phyloP scores from a whole-genome alignment of 306 rosid genomes.

The Cucumis cinereus region DNA sequence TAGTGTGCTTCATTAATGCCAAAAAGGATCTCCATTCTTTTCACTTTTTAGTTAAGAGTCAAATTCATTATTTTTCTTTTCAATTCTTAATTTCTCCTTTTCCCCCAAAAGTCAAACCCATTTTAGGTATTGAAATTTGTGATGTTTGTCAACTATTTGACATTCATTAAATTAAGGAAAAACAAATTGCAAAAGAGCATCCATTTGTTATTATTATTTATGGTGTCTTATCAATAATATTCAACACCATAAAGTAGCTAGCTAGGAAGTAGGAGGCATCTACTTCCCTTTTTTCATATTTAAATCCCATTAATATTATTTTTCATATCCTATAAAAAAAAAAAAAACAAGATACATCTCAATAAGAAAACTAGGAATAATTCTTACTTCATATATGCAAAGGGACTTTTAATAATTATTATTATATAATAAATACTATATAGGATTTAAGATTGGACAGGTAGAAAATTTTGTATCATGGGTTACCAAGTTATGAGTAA shows the following conservation, averaged over 20 bases:
- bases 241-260: not conserved
- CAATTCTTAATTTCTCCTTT: not conserved
- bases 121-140: not conserved
- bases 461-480: not conserved
- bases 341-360: not conserved
- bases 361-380: not conserved
- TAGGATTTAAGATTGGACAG: not conserved
- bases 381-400: not conserved
- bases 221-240: not conserved
- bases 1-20: not conserved
- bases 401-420: not conserved
- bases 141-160: not conserved
- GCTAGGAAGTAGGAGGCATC: not conserved
- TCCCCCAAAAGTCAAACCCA: not conserved
- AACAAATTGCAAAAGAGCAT: not conserved
- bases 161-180: not conserved
- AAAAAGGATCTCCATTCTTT: not conserved
- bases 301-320: not conserved
- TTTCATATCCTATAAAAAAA: not conserved
- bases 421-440: not conserved
- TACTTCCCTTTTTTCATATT: not conserved
- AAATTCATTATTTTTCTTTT: not conserved
- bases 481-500: not conserved
- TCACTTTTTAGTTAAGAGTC: not conserved
- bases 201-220: not conserved